Conservation (phyloP, 306 rosid species). For the Sesbania bispinosa region DNA sequence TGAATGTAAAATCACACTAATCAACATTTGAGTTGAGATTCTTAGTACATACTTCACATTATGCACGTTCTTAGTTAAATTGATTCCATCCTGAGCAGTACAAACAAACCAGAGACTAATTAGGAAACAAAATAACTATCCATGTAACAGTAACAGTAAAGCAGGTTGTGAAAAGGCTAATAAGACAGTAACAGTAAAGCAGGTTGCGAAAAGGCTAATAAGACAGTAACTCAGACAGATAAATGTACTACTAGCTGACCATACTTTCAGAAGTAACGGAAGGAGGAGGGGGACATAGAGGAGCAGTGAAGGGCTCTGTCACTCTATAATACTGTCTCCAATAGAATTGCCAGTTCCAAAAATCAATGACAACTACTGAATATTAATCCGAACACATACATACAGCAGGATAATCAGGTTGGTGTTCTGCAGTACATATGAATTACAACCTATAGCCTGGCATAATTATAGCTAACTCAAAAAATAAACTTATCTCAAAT, state of each 20-base stretch:
- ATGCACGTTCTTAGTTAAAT: slow-evolving; percentile 59
- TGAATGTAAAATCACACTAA: slow-evolving; percentile 3
- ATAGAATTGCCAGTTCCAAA: neutral
- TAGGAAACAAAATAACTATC: neutral
- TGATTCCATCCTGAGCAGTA: slow-evolving; percentile 67
- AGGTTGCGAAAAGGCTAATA: neutral
- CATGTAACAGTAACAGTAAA: neutral
- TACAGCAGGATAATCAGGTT: neutral
- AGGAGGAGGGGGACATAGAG: neutral
- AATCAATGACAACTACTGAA: neutral
- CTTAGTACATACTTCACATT: slow-evolving; percentile 61
- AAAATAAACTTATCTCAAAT: slow-evolving; percentile 3
- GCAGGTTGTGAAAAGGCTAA: no score
- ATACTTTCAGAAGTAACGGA: neutral
- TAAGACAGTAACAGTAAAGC: no score
- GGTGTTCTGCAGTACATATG: no score
- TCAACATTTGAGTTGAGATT: slow-evolving; percentile 13
- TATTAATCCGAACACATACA: neutral
- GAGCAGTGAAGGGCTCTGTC: neutral
- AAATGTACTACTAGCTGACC: neutral
- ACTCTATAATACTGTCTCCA: neutral
- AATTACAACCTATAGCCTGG: no score
- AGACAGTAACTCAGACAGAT: slow-evolving; percentile 14
- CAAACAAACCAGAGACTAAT: slow-evolving; percentile 19
- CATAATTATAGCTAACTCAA: no score